Conservation (phyloP, 257 asterid genomes). For the Petrea volubilis region DNA sequence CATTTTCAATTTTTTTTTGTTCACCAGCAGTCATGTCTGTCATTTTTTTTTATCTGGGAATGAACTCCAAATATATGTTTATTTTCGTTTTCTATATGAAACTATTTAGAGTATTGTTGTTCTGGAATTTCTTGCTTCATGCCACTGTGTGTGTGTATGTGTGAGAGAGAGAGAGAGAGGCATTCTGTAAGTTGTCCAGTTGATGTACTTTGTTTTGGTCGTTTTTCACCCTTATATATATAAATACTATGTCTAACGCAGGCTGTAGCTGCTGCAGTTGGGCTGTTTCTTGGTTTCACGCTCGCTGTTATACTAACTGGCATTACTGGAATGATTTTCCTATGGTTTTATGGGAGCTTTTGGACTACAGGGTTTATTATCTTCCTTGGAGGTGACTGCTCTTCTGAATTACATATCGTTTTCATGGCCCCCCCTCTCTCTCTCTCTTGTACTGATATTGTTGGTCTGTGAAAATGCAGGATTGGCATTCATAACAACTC, state of each 20-base stretch:
- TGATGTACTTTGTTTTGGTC: not conserved
- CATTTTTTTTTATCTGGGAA: not conserved
- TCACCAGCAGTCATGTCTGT: not conserved
- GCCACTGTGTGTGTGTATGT: not conserved
- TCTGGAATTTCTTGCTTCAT: too few relatives aligned
- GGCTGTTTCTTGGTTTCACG: slow-evolving; percentile 67
- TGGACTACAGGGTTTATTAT: slow-evolving; percentile 70
- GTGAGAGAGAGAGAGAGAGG: not conserved
- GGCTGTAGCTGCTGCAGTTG: slow-evolving; percentile 58
- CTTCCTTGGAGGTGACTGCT: slow-evolving; percentile 68
- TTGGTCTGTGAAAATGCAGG: slow-evolving; percentile 53
- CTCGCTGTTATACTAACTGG: slow-evolving; percentile 51
- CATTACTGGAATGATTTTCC: slow-evolving; percentile 44
- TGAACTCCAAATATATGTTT: slow-evolving; percentile 5
- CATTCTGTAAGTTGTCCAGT: not conserved
- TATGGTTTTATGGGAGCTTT: slow-evolving; percentile 91
- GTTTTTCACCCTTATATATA: slow-evolving; percentile 2
- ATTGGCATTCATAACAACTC: slow-evolving; percentile 49
- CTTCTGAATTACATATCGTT: slow-evolving; percentile 11
- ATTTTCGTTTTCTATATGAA: not conserved
- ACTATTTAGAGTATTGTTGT: not conserved
- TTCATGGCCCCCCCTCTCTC: not conserved
- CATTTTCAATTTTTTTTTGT: not conserved
- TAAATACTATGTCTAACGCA: slow-evolving; percentile 34
- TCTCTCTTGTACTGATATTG: slow-evolving; percentile 18